Evolutionary conservation across 2,329 filamentous ascomycete species (phyloP), one percentile per base, ranked within the genome.

Genomic region (Paecilomyces sp.): DNA sequence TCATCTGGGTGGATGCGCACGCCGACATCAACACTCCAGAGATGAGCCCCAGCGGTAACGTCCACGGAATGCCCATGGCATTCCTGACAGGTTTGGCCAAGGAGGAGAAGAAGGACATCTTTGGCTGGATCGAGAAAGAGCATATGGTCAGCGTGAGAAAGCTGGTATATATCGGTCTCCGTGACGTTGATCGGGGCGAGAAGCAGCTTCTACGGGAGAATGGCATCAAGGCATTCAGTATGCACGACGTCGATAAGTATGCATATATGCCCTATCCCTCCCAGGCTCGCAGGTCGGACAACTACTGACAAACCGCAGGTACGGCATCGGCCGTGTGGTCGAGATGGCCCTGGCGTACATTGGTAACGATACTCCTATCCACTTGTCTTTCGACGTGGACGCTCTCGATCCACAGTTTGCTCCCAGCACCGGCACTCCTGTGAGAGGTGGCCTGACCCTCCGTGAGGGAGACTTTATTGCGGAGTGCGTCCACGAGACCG

Each of bases 321-420:
- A 97, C 72, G 94, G 94, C 54, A 99, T 99, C 69, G 94, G 94
- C 58, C 89, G 88, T 65, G 91, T 99, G 64, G 92, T 99, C 79
- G 94, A 97, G 71, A 96, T 97, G 93, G 93, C 93, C n/a, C 83
- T 99, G 57, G 93, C 88, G 33, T 92, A 97, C 80, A 96, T 97
- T 66, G 94, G 94, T 67, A 85, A 82, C 70, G 94, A 97, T 74
- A 97, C 92, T 0, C 94, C 94, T 51, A 97, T 99, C 72, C 94
- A 99, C 76, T 85, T 99, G 61, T 96, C 91, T 41, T 97, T 99
- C 70, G 94, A 99, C 73, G 91, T 99, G 66, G 94, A 99, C 75
- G 94, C 92, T 25, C 83, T 97, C 61, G 94, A 99, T 75, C 94
- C 94, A 30, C 88, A 92, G 83, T 97, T 91, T 89, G 94, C 94